A percentile compares a stretch with the other conserved stretches of the same genome.
phyloP scores from a whole-genome alignment of 257 asterid species.

The Nicotiana otophora region DNA sequence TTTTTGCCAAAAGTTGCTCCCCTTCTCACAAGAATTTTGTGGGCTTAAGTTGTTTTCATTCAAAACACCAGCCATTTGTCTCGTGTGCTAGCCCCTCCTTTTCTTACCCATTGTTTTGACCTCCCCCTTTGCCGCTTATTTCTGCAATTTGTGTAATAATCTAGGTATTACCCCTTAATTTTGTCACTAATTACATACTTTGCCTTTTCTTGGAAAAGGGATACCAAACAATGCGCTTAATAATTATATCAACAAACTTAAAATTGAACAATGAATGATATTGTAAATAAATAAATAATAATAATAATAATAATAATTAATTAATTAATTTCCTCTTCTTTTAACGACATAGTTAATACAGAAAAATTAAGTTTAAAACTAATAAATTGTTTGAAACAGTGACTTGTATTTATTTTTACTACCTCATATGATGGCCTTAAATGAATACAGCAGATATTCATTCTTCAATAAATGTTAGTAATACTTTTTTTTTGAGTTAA shows the following conservation, averaged over 20 bases:
- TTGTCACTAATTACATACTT: neutral
- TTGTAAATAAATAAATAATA: too few species aligned
- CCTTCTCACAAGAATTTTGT: neutral
- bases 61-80: neutral
- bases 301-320: too few species aligned
- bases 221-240: neutral
- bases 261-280: neutral
- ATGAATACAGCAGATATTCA: too few species aligned
- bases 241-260: neutral
- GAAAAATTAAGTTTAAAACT: too few species aligned
- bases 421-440: too few species aligned
- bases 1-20: neutral
- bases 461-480: too few species aligned
- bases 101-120: neutral
- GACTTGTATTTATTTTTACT: too few species aligned
- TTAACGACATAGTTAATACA: neutral
- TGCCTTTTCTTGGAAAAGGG: neutral
- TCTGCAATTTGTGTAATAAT: neutral
- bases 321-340: too few species aligned
- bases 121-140: neutral
- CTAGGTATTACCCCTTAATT: neutral
- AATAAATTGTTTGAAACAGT: too few species aligned
- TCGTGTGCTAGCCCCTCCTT: neutral
- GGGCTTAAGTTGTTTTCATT: neutral
- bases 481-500: too few species aligned